Evolutionary conservation across 2,329 filamentous ascomycete genomes (phyloP), one percentile per base, ranked within the genome.

Genomic region (Phaeosphaeriaceae sp.): DNA sequence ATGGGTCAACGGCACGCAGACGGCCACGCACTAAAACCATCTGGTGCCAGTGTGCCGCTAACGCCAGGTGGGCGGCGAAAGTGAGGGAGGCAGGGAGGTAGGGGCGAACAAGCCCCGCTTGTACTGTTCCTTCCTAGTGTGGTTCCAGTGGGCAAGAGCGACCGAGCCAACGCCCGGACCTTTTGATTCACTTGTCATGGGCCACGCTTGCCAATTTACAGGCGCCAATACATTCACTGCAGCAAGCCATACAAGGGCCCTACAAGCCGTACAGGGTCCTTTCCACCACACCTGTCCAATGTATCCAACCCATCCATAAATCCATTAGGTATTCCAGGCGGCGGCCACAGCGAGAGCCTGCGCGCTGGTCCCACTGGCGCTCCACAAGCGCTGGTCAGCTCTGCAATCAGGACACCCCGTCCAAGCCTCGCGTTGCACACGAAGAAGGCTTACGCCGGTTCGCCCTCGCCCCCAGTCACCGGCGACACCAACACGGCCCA

Each of bases 131-230:
- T 43, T 23, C 37, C 52, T 65, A 65, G 55, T 45, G 38, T n/a
- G 20, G 33, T 46, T 48, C 54, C 60, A 61, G 56, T 56, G 60
- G 60, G 23, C 23, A 11, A 60, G 55, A 62, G 56, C 57, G 54
- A 56, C 60, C 55, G 48, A 53, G 38, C 46, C n/a, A 50, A 45
- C 50, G 50, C 53, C 56, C 46, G 62, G 53, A 52, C 54, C 56
- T 59, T n/a, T n/a, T 61, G 62, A 61, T 50, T 58, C 61, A 61
- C 47, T 49, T 63, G 60, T 59, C 58, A 60, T 60, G 60, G 40
- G 33, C 21, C 44, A 50, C 59, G 51, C 49, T 55, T 54, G 47
- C 46, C 39, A 52, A 26, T 56, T 58, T 58, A 54, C 60, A 48
- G 56, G 63, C 60, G 63, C 55, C 61, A 63, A 61, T 56, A 52